A percentile compares a stretch with the other conserved stretches of the same genome.
Conservation (phyloP, 164 flowering plant genomes). For the Magnolia sinica region DNA sequence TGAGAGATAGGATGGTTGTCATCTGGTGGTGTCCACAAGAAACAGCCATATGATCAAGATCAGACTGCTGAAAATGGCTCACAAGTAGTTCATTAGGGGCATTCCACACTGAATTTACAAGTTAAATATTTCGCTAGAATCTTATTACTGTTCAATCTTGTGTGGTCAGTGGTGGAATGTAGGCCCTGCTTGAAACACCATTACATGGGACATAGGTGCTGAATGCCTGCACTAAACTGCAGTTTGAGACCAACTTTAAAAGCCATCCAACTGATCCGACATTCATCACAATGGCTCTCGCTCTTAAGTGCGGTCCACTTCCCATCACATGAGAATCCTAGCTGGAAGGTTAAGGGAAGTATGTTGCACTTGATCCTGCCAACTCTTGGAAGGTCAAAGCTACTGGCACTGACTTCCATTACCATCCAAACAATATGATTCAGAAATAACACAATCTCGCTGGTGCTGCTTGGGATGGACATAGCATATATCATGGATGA, state of each 20-base stretch:
- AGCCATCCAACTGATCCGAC: neutral
- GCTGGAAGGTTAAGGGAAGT: neutral
- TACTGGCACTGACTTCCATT: neutral
- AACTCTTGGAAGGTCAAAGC: no score
- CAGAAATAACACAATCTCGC: neutral
- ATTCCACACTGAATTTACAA: neutral
- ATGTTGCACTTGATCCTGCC: no score
- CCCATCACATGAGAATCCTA: neutral
- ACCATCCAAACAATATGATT: neutral
- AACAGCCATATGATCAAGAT: no score
- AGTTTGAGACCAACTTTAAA: neutral
- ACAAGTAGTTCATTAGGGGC: neutral
- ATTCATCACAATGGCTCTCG: neutral
- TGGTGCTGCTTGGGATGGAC: neutral
- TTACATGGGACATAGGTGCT: neutral
- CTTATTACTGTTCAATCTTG: neutral
- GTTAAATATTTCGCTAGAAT: neutral
- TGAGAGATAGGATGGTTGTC: no score
- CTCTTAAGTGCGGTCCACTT: neutral
- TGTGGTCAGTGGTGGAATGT: neutral
- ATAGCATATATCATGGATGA: neutral
- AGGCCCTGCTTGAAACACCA: neutral
- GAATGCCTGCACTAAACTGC: neutral
- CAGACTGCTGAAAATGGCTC: no score
- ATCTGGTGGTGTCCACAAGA: no score